Evolutionary conservation across 768 basidiomycete species (phyloP).

Genomic region (Chalciporus pseudorubinellus): DNA sequence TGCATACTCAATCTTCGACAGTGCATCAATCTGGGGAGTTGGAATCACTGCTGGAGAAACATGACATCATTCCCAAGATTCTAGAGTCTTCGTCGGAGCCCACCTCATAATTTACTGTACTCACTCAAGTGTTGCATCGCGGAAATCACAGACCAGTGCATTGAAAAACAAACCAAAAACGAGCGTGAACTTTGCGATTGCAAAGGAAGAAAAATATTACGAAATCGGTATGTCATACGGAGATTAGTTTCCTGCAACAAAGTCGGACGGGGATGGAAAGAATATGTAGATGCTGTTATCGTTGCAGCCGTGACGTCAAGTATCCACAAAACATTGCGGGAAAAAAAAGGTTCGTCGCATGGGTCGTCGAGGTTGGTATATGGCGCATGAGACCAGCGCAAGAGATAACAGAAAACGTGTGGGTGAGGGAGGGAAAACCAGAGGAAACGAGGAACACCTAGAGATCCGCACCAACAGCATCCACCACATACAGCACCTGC

Average conservation of each 20-base stretch:
- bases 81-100: slow-evolving; percentile 2
- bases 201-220: slow-evolving; percentile 20
- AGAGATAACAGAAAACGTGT: neutral
- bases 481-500: slow-evolving; percentile 84
- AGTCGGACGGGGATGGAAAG: slow-evolving; percentile 7
- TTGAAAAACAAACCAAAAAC: neutral
- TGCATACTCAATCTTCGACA: slow-evolving; percentile 29
- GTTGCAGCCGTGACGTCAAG: slow-evolving; percentile 10
- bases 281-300: slow-evolving; percentile 13
- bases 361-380: slow-evolving; percentile 9
- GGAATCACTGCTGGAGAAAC: slow-evolving; percentile 73
- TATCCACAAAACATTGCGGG: slow-evolving; percentile 7
- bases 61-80: slow-evolving; percentile 62
- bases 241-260: slow-evolving; percentile 23
- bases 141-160: neutral
- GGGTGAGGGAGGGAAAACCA: neutral
- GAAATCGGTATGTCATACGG: slow-evolving; percentile 17
- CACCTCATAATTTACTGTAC: neutral
- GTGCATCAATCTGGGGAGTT: slow-evolving; percentile 98
- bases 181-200: too few species aligned
- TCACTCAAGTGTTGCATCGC: too few species aligned
- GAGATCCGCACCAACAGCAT: slow-evolving; percentile 69
- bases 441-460: slow-evolving; percentile 27
- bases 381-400: neutral
- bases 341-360: neutral